Evolutionary conservation across 148 eudicot species (phyloP).

Genomic region (Cornus kousa): DNA sequence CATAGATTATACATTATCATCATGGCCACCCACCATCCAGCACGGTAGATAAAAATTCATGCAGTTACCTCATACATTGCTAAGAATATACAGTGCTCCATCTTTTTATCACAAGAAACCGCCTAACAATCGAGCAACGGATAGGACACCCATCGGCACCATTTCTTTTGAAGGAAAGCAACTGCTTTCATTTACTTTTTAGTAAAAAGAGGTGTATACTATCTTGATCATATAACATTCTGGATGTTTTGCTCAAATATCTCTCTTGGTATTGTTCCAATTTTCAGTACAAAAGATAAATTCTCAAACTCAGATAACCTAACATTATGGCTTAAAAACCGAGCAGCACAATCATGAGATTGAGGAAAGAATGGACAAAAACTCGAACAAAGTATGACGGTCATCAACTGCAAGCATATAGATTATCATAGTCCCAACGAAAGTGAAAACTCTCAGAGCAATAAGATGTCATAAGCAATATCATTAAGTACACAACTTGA

Average conservation of each 20-base stretch:
- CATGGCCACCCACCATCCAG: constrained; percentile 32
- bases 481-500: constrained; percentile 14
- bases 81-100: constrained; percentile 78
- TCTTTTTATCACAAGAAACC: constrained; percentile 75
- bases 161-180: constrained; percentile 62
- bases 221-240: constrained; percentile 33
- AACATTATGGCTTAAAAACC: constrained; percentile 6
- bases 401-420: constrained; percentile 29
- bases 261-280: constrained; percentile 6
- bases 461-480: constrained; percentile 28
- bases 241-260: constrained; percentile 10
- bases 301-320: constrained; percentile 7
- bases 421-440: constrained; percentile 21
- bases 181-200: constrained; percentile 37
- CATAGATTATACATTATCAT: constrained; percentile 12
- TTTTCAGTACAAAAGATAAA: constrained; percentile 2
- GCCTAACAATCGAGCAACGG: constrained; percentile 60
- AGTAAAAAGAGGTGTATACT: constrained; percentile 15
- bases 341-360: constrained; percentile 14
- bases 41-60: constrained; percentile 42
- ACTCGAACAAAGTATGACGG: constrained; percentile 14
- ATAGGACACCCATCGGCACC: constrained; percentile 70
- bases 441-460: constrained; percentile 22
- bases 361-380: constrained; percentile 4
- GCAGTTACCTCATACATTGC: constrained; percentile 76